phyloP scores from a whole-genome alignment of 108 stramenopile species.

The Fragilaria crotonensis region DNA sequence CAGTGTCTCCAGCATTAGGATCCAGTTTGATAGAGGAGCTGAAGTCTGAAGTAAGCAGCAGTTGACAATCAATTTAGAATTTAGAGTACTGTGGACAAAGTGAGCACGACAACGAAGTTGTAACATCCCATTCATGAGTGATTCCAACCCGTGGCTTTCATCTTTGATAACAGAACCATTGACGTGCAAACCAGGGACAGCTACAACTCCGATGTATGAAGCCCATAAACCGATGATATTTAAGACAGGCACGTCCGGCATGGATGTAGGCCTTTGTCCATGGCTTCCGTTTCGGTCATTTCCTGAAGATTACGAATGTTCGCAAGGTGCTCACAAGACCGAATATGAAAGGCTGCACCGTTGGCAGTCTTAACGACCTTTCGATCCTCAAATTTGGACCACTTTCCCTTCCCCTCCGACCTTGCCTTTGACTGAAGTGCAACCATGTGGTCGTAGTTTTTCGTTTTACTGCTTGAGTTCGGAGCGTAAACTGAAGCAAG shows the following conservation, averaged over 20 bases:
- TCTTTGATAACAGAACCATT: too few relatives aligned
- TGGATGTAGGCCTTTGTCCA: constrained; percentile 56
- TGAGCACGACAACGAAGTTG: too few relatives aligned
- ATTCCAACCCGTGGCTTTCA: too few relatives aligned
- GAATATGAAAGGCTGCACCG: constrained; percentile 63
- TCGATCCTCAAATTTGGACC: constrained; percentile 34
- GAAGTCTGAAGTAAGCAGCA: too few relatives aligned
- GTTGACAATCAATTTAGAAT: too few relatives aligned
- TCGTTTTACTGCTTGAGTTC: constrained; percentile 22
- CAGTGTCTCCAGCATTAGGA: too few relatives aligned
- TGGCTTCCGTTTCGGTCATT: constrained; percentile 38
- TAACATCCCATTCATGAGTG: too few relatives aligned
- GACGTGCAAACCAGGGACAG: too few relatives aligned
- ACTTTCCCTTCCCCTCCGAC: constrained; percentile 20
- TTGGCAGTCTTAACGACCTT: constrained; percentile 42
- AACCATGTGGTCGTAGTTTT: constrained; percentile 55
- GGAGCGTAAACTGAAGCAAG: constrained; percentile 54
- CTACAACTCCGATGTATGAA: too few relatives aligned
- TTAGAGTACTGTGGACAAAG: too few relatives aligned
- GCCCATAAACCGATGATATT: too few relatives aligned
- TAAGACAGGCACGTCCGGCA: constrained; percentile 48
- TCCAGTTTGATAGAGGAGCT: too few relatives aligned
- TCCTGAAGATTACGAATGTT: constrained; percentile 28
- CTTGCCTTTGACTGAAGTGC: constrained; percentile 47
- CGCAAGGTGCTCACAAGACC: constrained; percentile 48